Base-by-base conservation (phyloP, 441 rosid genomes). In the Erysimum pusillum region DNA sequence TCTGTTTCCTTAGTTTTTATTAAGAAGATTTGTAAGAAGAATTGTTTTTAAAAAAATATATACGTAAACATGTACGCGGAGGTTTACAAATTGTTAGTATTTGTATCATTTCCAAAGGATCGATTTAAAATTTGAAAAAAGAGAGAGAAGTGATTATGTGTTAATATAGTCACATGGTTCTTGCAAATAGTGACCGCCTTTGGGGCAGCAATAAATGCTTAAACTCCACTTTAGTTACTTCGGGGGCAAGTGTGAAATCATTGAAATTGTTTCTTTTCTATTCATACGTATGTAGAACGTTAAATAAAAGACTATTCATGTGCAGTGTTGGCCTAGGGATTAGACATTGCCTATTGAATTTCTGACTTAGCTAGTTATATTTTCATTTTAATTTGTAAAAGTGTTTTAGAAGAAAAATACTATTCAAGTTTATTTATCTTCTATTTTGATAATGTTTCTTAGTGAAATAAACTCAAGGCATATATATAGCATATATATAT, bases 121-220 rank as follows among this genome's bases (percentile, higher is more conserved):
- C 9, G 36, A 31, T 67, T 75, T 39, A 39, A 75, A 75, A 0
- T 59, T 75, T 51, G 60, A 60, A 67, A 35, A 64, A 17, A 31
- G 51, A 11, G 6, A 41, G 71, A 54, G 53, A 69, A 63, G 59
- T 53, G 42, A 20, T 74, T 36, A 15, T 65, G 20, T 17, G 15
- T 76, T 63, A 56, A 57, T 63, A 70, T 65, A 65, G 76, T 77
- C 81, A 71, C 81, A 71, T 71, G 81, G 61, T 71, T 71, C 81
- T 65, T 77, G 81, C 69, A 59, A 48, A 71, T 59, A 62, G 38
- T 64, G 72, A 46, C 80, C 72, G 76, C 67, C 53, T 71, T 77
- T 70, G 80, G 14, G 59, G 76, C 38, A 44, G 46, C 71, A 48
- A 66, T 77, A 66, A 71, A 71, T 71, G 76, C 70, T 5, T 13